Evolutionary conservation across 2,329 filamentous ascomycete species (phyloP), one percentile per base, ranked within the genome.

Genomic region (Ceratocystiopsis minuta): DNA sequence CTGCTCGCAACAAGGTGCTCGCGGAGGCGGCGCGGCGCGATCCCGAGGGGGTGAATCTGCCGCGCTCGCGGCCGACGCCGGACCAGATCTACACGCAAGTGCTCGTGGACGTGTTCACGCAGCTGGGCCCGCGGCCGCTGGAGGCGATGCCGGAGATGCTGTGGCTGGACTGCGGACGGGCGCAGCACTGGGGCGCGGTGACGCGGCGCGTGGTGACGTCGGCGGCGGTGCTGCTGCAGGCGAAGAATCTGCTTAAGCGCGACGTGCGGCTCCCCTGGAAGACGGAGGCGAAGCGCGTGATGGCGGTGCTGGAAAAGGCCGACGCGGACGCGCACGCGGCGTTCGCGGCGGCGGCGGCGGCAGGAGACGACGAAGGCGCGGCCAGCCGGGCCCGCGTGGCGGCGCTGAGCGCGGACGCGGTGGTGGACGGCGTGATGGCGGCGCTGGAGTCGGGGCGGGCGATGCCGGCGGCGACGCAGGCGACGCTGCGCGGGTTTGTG

Each of bases 231-330:
- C 63, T 87, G 24, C 62, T 88, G 14, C 84, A 85, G 40, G 80
- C 78, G 57, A 90, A 90, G 63, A 88, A 86, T 50, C 65, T 88
- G 9, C 68, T 90, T 31, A 87, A 86, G 59, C 75, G 83, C 15
- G 82, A 88, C 53, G 80, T 85, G 4, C 75, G 83, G 37, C 71
- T 72, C 13, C 75, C 79, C 16, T 90, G 83, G 83, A 83, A 78
- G 57, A 72, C 66, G 18, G 79, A 87, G 57, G 79, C 80, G 0
- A 63, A 66, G 3, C 74, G 81, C n/a, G 72, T 87, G 48, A 73
- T 80, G 63, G 61, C 71, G 1, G 71, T 83, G 1, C 68, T 87
- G 12, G 77, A 80, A 48, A 52, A 50, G 40, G 70, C 65, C 14
- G 55, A 59, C 34, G 16, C 28, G 17, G 48, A 53, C 53, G 32